Conservation (phyloP, 2,329 filamentous ascomycete species). For the Alternaria sp. region DNA sequence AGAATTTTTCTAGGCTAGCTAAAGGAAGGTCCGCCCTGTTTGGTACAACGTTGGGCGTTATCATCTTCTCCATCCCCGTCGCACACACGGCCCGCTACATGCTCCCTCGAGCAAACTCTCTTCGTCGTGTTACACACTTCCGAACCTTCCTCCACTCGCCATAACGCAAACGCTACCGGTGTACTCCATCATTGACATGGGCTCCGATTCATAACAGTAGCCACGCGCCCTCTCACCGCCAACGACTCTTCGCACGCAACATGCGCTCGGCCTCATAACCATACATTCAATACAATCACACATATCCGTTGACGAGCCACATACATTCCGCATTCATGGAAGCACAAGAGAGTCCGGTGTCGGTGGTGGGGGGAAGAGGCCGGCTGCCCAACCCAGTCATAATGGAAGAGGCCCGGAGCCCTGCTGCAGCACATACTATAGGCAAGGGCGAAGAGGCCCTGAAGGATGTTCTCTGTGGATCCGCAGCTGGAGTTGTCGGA, state of each 20-base stretch:
- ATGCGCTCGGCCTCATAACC: constrained; percentile 31
- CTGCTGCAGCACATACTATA: constrained; percentile 17
- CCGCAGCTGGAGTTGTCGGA: constrained; percentile 85
- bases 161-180: constrained; percentile 11
- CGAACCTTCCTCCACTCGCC: constrained; percentile 17
- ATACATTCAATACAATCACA: constrained; percentile 11
- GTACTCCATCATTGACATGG: constrained; percentile 21
- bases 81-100: constrained; percentile 28
- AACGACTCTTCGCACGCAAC: constrained; percentile 29
- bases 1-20: constrained; percentile 38
- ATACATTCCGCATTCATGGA: constrained; percentile 33
- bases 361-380: constrained; percentile 41
- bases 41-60: constrained; percentile 33
- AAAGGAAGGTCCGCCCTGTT: constrained; percentile 33
- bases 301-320: constrained; percentile 7
- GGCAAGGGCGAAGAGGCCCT: constrained; percentile 69
- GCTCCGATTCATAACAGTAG: constrained; percentile 26
- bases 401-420: constrained; percentile 24
- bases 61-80: constrained; percentile 29
- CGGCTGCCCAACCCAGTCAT: constrained; percentile 26
- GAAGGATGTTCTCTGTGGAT: constrained; percentile 89
- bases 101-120: constrained; percentile 19
- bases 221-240: constrained; percentile 39
- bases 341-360: constrained; percentile 36
- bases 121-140: constrained; percentile 29